Evolutionary conservation across 192 early-diverging fungal genomes (phyloP), one percentile per base, ranked within the genome.

Genomic region (Coemansia sp.): DNA sequence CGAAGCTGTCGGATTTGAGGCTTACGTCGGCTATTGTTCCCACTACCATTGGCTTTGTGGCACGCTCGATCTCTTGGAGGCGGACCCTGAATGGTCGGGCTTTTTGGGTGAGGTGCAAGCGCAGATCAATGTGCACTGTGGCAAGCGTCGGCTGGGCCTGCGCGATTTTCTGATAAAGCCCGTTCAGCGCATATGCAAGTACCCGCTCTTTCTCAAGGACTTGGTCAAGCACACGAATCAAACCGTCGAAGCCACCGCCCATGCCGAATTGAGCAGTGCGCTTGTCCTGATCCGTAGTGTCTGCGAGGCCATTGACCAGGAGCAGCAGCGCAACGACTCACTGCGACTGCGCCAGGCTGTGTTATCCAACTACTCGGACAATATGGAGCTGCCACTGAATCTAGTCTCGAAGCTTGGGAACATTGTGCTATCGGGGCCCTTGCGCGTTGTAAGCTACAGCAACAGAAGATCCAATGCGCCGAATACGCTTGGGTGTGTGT

Each of bases 101-200:
- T 72, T 80, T 68, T 52, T 76, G n/a, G 53, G 38, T 16, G 68
- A 67, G 24, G 66, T 73, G 18, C 74, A 70, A 39, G 62, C 49
- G 31, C 71, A 66, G 44, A 71, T 76, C 12, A 55, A 53, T 22
- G 46, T 67, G 18, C 62, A 69, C 39, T 72, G 71, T 2, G 71
- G 66, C 55, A 40, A 44, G 31, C 71, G 73, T 4, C 67, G 74
- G 44, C 71, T 84, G n/a, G 71, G 74, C 5, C 52, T 80, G 16
- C 71, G 74, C 60, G 82, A 84, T 57, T 76, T 79, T 52, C 65
- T 84, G 11, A 84, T 84, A 60, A 79, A 95, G 72, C 95, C 95
- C 12, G 89, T 98, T 3, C 96, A 98, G 78, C 85, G 96, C 13
- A 90, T 97, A 34, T 95, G 94, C 75, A 93, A 93, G 36, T 98